Percentiles rank a stretch among this genome's conserved stretches.
phyloP scores from a whole-genome alignment of 768 basidiomycete species.

The Mycena latifolia region DNA sequence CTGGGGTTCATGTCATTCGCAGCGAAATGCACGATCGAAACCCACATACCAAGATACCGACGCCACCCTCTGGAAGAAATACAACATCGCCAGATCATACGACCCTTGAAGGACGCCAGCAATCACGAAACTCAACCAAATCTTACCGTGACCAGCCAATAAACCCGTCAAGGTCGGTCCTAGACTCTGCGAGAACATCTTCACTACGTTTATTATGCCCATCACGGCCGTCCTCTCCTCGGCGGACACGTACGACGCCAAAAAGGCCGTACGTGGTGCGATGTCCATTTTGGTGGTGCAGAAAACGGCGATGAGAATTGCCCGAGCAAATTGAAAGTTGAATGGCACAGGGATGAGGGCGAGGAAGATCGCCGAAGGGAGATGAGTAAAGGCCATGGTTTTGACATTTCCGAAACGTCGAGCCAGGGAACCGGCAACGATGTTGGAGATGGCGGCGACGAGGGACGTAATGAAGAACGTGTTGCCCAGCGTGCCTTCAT shows the following conservation, averaged over 20 bases:
- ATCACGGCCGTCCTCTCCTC: constrained; percentile 28
- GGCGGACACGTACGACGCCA: constrained; percentile 18
- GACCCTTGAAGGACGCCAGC: constrained; percentile 18
- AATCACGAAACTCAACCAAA: constrained; percentile 29
- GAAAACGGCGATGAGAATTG: constrained; percentile 23
- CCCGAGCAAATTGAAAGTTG: constrained; percentile 19
- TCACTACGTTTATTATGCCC: constrained; percentile 23
- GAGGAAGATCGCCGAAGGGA: constrained; percentile 24
- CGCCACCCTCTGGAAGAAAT: constrained; percentile 22
- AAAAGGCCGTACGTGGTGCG: constrained; percentile 24
- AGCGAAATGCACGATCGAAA: constrained; percentile 16
- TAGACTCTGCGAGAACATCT: constrained; percentile 15
- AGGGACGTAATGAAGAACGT: constrained; percentile 24
- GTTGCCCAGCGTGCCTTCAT: constrained; percentile 26
- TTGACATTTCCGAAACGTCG: constrained; percentile 23
- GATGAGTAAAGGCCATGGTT: constrained; percentile 28
- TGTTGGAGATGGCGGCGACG: constrained; percentile 27
- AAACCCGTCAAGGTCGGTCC: constrained; percentile 24
- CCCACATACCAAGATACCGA: constrained; percentile 21
- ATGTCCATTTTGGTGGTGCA: constrained; percentile 29
- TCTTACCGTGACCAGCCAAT: constrained; percentile 18
- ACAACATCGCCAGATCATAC: constrained; percentile 30
- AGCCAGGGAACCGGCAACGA: constrained; percentile 22
- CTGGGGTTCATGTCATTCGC: constrained; percentile 13
- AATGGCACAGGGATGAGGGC: constrained; percentile 24